Evolutionary conservation across 2,329 filamentous ascomycete species (phyloP).

Genomic region (Aspergillus hortae): DNA sequence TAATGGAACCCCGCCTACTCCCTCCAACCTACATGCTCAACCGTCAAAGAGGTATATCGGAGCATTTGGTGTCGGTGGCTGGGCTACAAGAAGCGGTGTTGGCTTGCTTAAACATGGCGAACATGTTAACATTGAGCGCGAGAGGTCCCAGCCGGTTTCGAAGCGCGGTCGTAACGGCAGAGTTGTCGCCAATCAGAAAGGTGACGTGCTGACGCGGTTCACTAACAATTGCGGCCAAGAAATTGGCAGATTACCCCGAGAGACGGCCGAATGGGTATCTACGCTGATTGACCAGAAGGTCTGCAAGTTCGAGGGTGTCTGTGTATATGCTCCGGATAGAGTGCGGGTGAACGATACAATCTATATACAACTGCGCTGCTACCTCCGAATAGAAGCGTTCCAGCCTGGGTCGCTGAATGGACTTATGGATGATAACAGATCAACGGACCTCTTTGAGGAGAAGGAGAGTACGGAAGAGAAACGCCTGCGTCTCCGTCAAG

Average conservation of each 20-base stretch:
- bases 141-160: conserved; percentile 64
- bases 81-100: conserved; percentile 81
- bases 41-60: conserved; percentile 74
- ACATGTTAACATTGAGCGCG: conserved; percentile 77
- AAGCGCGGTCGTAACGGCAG: conserved; percentile 47
- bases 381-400: conserved; percentile 71
- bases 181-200: conserved; percentile 55
- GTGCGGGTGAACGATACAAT: conserved; percentile 88
- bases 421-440: conserved; percentile 63
- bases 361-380: conserved; percentile 83
- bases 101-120: conserved; percentile 78
- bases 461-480: conserved; percentile 84
- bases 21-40: conserved; percentile 9
- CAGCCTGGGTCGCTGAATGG: conserved; percentile 54
- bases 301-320: conserved; percentile 80
- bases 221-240: conserved; percentile 76
- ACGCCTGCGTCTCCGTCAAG: conserved; percentile 75
- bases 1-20: conserved; percentile 1
- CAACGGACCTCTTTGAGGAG: conserved; percentile 73
- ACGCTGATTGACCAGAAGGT: conserved; percentile 85
- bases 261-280: conserved; percentile 87
- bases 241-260: conserved; percentile 80
- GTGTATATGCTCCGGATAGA: conserved; percentile 82
- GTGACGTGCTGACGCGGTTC: conserved; percentile 88
- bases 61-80: conserved; percentile 85